Base-by-base conservation (phyloP, 2,329 filamentous ascomycete species). In the Colletotrichum spaethianum region DNA sequence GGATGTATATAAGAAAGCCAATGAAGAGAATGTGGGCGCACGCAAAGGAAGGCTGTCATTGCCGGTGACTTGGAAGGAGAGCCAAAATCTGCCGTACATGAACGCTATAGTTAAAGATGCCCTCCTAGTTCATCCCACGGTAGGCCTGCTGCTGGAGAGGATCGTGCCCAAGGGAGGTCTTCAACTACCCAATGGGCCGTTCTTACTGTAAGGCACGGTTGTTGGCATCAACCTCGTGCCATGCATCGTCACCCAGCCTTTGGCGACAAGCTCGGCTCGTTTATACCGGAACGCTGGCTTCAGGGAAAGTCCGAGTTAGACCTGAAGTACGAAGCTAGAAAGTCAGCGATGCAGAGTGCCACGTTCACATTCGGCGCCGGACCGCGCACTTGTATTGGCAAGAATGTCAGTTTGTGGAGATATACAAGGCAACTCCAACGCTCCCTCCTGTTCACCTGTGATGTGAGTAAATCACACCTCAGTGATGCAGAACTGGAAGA, bases 311-410 rank as follows among this genome's bases (percentile, higher is more conserved):
- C 31, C 4, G 55, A 57, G 36, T 26, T 33, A 14, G n/a, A 26
- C 4, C 4, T 9, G n/a, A 40, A 40, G n/a, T 57, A 57, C n/a
- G 36, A 40, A 0, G 71, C 74, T 3, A 74, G 74, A 7, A 76
- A 18, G 59, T n/a, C 69, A 0, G 78, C 79, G 1, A 75, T 74
- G 53, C 59, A 79, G 0, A 75, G 75, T 48, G 23, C 67, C 0
- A 81, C 80, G 23, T 76, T 80, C 66, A 75, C 78, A 7, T 64
- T 64, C 9, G 48, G 50, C 3, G 48, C 33, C 16, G 62, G 62
- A 9, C 52, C 48, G 8, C 50, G 62, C n/a, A 64, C 62, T 1
- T 64, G 62, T 33, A 64, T 64, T 28, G 62, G 62, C 36, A 64
- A 64, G 23, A 56, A 64, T 20, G 56, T 64, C 16, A 64, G 62